phyloP scores from a whole-genome alignment of 2,329 filamentous ascomycete species.

The Ciborinia camelliae region DNA sequence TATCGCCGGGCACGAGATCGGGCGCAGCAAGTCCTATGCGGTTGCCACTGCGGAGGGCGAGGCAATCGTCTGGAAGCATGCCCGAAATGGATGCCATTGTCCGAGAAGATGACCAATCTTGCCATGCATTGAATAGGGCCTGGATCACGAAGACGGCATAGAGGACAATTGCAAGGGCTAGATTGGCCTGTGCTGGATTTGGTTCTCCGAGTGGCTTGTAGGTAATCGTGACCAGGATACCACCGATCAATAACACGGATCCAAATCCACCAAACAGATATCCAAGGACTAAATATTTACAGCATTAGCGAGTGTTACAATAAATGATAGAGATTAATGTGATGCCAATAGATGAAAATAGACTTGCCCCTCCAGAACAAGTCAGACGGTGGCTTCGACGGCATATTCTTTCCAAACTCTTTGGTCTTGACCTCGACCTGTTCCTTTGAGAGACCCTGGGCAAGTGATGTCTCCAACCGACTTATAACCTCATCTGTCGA shows the following conservation, averaged over 20 bases:
- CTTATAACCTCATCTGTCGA: constrained; percentile 53
- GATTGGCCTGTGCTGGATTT: constrained; percentile 60
- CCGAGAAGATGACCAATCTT: constrained; percentile 69
- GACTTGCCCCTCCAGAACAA: constrained; percentile 45
- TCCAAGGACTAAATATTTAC: constrained; percentile 44
- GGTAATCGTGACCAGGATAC: constrained; percentile 68
- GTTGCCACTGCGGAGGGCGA: constrained; percentile 57
- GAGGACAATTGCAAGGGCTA: constrained; percentile 69
- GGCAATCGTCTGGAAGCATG: constrained; percentile 70
- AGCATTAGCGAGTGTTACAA: background rate
- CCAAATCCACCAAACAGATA: constrained; percentile 79
- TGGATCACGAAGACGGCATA: constrained; percentile 65
- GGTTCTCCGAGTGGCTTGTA: constrained; percentile 72
- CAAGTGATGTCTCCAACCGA: constrained; percentile 53
- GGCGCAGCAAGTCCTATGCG: constrained; percentile 48
- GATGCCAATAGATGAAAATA: background rate
- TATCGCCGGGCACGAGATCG: constrained; percentile 68
- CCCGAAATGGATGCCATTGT: constrained; percentile 77
- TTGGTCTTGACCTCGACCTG: constrained; percentile 52
- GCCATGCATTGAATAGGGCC: constrained; percentile 65
- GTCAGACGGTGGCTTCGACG: constrained; percentile 60
- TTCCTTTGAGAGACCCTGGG: constrained; percentile 55
- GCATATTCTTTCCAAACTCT: constrained; percentile 64
- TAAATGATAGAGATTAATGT: background rate
- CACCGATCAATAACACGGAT: constrained; percentile 62